A percentile compares a stretch with the other conserved stretches of the same genome.
Evolutionary conservation across 768 basidiomycete species (phyloP).

Genomic region (Leccinum fibrillosum): DNA sequence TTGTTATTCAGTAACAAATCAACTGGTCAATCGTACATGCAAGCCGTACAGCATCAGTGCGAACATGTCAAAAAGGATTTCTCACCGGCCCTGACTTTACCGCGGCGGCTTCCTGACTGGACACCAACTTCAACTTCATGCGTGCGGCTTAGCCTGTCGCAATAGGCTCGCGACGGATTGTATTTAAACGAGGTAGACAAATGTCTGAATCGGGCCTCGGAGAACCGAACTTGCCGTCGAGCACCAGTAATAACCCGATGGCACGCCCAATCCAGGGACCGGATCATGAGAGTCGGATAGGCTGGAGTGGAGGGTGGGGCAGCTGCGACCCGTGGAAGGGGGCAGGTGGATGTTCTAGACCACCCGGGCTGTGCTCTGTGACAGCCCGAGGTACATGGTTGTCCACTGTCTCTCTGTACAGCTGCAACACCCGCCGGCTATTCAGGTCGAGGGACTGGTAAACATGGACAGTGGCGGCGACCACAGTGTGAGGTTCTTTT

Average conservation of each 20-base stretch:
- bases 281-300: not conserved
- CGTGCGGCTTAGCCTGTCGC: not conserved
- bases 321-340: not conserved
- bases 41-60: not conserved
- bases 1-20: not conserved
- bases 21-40: not conserved
- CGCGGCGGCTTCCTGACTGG: not conserved
- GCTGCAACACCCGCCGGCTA: not conserved
- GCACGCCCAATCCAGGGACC: not conserved
- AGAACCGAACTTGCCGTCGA: not conserved
- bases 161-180: not conserved
- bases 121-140: not conserved
- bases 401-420: not conserved
- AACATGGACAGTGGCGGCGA: not conserved
- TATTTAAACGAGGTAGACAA: not conserved
- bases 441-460: not conserved
- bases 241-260: not conserved
- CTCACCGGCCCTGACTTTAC: not conserved
- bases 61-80: not conserved
- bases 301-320: not conserved
- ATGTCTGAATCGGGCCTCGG: not conserved
- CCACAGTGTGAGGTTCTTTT: not conserved
- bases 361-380: not conserved
- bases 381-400: not conserved
- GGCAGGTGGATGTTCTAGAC: not conserved